These are phyloP conservation scores for Exophiala aquamarina DNA, from an alignment of 2,329 filamentous ascomycete genomes.

Conservation along the genomic window DNA sequence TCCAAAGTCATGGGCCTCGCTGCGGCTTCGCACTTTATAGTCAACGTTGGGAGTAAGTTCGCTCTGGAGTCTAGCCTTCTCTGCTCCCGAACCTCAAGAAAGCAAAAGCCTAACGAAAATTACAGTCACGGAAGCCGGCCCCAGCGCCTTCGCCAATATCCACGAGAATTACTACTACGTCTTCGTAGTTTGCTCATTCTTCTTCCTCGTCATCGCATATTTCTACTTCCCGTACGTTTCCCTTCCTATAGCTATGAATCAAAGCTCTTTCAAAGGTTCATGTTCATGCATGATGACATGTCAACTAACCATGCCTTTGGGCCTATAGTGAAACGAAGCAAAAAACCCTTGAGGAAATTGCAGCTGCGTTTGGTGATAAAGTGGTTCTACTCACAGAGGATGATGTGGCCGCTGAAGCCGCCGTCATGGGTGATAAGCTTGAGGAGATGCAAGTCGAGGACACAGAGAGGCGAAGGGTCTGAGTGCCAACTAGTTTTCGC, in stretches of 20 bases:
- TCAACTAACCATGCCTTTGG: neutral
- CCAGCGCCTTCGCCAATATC: constrained; percentile 58
- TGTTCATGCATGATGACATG: neutral
- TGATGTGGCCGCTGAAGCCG: constrained; percentile 29
- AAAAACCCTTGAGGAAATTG: constrained; percentile 51
- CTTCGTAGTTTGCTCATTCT: constrained; percentile 53
- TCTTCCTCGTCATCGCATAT: constrained; percentile 55
- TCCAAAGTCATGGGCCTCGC: constrained; percentile 83
- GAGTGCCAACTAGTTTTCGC: no score
- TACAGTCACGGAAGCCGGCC: constrained; percentile 50
- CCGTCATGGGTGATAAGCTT: constrained; percentile 22
- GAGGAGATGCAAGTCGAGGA: constrained; percentile 18
- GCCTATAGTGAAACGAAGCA: constrained; percentile 42
- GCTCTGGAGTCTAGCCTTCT: constrained; percentile 23
- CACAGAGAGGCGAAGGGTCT: neutral
- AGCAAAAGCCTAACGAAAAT: neutral
- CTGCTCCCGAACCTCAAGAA: constrained; percentile 7
- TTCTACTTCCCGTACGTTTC: constrained; percentile 53
- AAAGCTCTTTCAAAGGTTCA: no score
- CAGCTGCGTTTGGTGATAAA: constrained; percentile 49
- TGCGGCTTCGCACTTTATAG: constrained; percentile 76
- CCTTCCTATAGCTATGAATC: neutral
- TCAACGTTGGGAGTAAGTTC: constrained; percentile 50
- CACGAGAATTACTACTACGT: constrained; percentile 63
- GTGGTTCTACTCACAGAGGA: constrained; percentile 36